These are phyloP conservation scores for Cornus controversa DNA, from an alignment of 148 eudicot genomes.

Conservation along the genomic window DNA sequence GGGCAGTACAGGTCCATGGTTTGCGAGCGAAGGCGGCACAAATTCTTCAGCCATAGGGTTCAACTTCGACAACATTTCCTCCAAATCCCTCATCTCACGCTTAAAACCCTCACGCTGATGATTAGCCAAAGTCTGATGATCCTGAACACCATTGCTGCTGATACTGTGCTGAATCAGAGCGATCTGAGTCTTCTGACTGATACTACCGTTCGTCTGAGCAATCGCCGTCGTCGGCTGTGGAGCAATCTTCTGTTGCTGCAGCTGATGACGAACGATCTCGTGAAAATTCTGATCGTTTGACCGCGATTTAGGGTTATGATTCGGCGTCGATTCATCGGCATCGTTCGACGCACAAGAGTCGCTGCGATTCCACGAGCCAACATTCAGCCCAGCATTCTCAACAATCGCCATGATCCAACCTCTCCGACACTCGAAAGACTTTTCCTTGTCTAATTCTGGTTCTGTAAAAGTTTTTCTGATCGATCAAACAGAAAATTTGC, in stretches of 20 bases:
- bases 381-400: slow-evolving; percentile 48
- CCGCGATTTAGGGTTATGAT: slow-evolving; percentile 17
- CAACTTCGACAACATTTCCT: slow-evolving; percentile 69
- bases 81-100: slow-evolving; percentile 68
- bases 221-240: background rate
- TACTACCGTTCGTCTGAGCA: slow-evolving; percentile 12
- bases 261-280: slow-evolving; percentile 13
- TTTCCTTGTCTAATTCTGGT: background rate
- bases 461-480: background rate
- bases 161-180: slow-evolving; percentile 14
- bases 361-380: slow-evolving; percentile 27
- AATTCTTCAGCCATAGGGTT: slow-evolving; percentile 88
- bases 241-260: slow-evolving; percentile 8
- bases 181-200: slow-evolving; percentile 9
- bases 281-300: slow-evolving; percentile 32
- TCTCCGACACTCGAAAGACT: background rate
- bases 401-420: slow-evolving; percentile 78
- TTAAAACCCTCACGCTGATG: slow-evolving; percentile 30
- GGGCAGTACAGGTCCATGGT: slow-evolving; percentile 16
- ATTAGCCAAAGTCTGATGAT: slow-evolving; percentile 17
- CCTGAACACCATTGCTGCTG: slow-evolving; percentile 22
- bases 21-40: slow-evolving; percentile 51
- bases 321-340: slow-evolving; percentile 27
- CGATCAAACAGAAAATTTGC: background rate
- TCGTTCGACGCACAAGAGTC: slow-evolving; percentile 23